Evolutionary conservation across 192 early-diverging fungal species (phyloP), one percentile per base, ranked within the genome.

Genomic region (Endogone sp.): DNA sequence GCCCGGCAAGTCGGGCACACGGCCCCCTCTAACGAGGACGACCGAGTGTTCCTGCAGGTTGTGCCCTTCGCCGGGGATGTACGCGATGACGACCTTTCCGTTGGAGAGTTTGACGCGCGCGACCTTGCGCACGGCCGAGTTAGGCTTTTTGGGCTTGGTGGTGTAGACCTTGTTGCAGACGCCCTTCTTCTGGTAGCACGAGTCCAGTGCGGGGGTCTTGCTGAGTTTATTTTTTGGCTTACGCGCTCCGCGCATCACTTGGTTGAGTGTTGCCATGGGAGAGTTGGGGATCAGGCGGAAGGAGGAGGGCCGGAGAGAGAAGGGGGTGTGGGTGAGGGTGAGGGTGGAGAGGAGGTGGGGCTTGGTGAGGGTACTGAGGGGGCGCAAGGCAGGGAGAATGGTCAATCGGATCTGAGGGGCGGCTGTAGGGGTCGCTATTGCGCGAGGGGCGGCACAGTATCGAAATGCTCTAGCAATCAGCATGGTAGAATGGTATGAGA

Each of bases 1-100:
- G 89, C 97, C 95, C n/a, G 95, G 95, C 68, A 96, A 88, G 92
- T 98, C 97, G 22, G 92, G 89, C 2, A 97, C 93, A 85, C 95
- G 89, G 54, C 97, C 97, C 25, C 97, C 97, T 37, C 94, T 84
- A 10, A 99, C 94, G 49, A 99, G 78, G 22, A 99, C 97, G 27
- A 97, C 95, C 30, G 92, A 94, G 80, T 99, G 96, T 75, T 99
- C 97, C 83, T 97, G 95, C 70, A 99, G 80, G 72, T 96, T 98
- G 84, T 99, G 97, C 16, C 96, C 96, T 77, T 99, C 97, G 62
- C 97, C 97, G 4, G 95, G 95, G 80, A 99, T 99, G 83, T 99
- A 98, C 20, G 95, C 95, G 58, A 92, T 89, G 21, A 99, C 86
- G 25, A 92, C 86, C 76, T 95, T 94, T 29, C 93, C 94, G 61